phyloP scores from a whole-genome alignment of 768 basidiomycete species.

The Tubosaeta sp. region DNA sequence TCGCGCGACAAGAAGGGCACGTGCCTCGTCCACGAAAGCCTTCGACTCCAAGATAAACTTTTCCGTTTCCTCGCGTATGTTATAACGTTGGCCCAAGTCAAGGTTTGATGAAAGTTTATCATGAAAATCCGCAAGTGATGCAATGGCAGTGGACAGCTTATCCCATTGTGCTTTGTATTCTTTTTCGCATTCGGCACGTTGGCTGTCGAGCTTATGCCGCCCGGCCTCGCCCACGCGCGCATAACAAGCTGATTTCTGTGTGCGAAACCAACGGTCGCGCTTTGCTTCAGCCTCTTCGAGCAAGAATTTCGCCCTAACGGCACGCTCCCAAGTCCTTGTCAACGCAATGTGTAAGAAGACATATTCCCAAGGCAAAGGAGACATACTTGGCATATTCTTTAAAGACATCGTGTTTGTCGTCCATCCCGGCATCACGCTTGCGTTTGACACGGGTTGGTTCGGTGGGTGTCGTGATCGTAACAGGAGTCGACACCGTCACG shows the following conservation, averaged over 20 bases:
- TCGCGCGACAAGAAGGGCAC: slow-evolving; percentile 20
- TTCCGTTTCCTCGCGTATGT: slow-evolving; percentile 17
- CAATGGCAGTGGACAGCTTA: slow-evolving; percentile 23
- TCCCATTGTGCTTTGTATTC: slow-evolving; percentile 20
- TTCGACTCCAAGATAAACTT: slow-evolving; percentile 25
- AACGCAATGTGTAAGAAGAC: neutral
- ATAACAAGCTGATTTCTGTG: slow-evolving; percentile 28
- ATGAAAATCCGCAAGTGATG: slow-evolving; percentile 20
- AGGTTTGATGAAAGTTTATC: slow-evolving; percentile 19
- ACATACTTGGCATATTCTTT: slow-evolving; percentile 31
- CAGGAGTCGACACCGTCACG: slow-evolving; percentile 9
- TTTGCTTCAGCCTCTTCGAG: slow-evolving; percentile 28
- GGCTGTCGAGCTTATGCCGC: slow-evolving; percentile 25
- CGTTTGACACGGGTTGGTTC: slow-evolving; percentile 22
- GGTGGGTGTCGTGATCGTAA: slow-evolving; percentile 11
- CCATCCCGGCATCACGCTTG: slow-evolving; percentile 19
- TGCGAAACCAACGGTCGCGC: slow-evolving; percentile 26
- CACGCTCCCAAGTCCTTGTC: slow-evolving; percentile 28
- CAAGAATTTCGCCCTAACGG: slow-evolving; percentile 23
- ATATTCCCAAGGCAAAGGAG: neutral
- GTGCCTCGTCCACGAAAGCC: slow-evolving; percentile 22
- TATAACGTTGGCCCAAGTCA: slow-evolving; percentile 27
- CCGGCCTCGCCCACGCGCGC: slow-evolving; percentile 29
- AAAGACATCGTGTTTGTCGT: slow-evolving; percentile 22
- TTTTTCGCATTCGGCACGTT: slow-evolving; percentile 27